Evolutionary conservation across 2,329 filamentous ascomycete genomes (phyloP), one percentile per base, ranked within the genome.

Genomic region (Diaporthe citri): DNA sequence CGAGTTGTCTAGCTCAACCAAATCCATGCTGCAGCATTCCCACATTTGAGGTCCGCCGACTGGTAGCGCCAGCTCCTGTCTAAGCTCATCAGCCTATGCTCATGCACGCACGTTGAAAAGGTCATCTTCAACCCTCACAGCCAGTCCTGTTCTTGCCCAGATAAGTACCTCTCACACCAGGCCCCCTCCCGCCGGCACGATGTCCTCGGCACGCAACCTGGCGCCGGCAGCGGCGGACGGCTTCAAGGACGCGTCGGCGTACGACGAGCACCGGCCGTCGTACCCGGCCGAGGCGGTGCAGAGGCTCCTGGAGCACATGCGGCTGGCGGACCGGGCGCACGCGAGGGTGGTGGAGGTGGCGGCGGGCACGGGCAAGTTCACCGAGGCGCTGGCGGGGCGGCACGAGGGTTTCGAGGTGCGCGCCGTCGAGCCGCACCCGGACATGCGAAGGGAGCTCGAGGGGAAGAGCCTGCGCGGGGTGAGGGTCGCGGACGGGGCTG

Each of bases 181-280:
- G 28, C 13, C 1, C 48, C 48, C 46, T 3, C 20, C 25, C 8
- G 28, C 69, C 41, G 6, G 8, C 62, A 70, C 41, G 17, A 76
- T 74, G 75, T 74, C 72, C 22, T 43, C 69, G 48, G 64, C 64
- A 41, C 55, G 22, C n/a, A 43, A 48, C 36, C 78, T 82, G 62
- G 77, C 80, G 31, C 59, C 75, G 12, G 80, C 76, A 5, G 86
- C 86, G 60, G 79, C 81, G 8, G 87, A 92, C 70, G 93, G 93
- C 73, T 95, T 95, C 82, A 85, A 88, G 77, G 87, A 94, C 77
- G 92, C 92, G 25, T 81, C 86, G 2, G 85, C 87, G 31, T 95
- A 95, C 82, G 93, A 95, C 80, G 82, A 87, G 52, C 86, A 95
- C 81, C 89, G 93, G 20, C 93, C 94, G 2, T 90, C 90, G 0